Base-by-base conservation (phyloP, 1,284 basidiomycete species). In the Ceratobasidium sp. region DNA sequence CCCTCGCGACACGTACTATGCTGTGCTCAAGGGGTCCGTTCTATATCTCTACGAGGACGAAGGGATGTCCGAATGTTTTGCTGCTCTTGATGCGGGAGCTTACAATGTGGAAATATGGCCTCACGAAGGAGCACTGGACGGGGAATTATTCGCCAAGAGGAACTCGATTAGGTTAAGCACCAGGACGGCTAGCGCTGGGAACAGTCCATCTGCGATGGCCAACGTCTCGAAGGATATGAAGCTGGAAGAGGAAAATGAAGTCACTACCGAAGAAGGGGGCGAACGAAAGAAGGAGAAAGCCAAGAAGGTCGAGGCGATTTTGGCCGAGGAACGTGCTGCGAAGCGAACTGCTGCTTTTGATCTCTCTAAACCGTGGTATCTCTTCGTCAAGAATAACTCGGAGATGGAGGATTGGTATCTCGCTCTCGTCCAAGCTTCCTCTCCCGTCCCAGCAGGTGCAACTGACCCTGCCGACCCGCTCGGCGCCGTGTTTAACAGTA, bases 401-500 rank as follows among this genome's bases (percentile, higher is more conserved):
- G 92, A 94, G 81, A 94, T 94, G 92, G 92, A 98, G 83, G 96
- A 98, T 81, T 98, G 96, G 96, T 98, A 98, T 81, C 86, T 96
- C 61, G 87, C 94, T 0, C 86, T 98, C 64, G 82, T 96, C n/a
- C 90, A 94, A 68, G 82, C 91, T 84, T 78, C 88, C 74, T 77
- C 34, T 76, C 43, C 62, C 24, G 27, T 63, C 14, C 54, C 63
- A 2, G 64, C 63, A 53, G 69, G 34, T 0, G 88, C 85, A 4
- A 86, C 91, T 29, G 79, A 81, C 4, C 88, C 90, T 3, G 84
- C 90, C 41, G 56, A 53, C 14, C 64, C 84, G 82, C 53, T 79
- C 22, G 80, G 82, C 66, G 81, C 86, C 29, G 86, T 97, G 37
- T 98, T 96, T 83, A 85, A 87, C 66, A 84, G 89, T 1, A 82